Evolutionary conservation across 805 yeast species (phyloP).

Genomic region (Starmera amethionina): DNA sequence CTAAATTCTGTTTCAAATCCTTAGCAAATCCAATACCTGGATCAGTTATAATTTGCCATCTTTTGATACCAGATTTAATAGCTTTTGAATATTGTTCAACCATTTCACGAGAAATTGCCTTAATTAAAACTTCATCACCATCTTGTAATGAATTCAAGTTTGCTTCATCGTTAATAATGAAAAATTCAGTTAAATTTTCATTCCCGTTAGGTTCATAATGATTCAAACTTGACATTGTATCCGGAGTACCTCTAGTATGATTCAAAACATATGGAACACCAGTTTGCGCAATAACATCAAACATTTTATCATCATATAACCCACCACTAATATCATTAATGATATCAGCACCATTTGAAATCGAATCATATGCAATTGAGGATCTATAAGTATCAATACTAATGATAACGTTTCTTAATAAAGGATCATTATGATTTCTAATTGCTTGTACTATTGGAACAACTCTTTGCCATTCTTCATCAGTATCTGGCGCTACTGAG

Average conservation of each 20-base stretch:
- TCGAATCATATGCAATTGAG: constrained; percentile 57
- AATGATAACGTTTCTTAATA: constrained; percentile 36
- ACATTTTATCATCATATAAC: constrained; percentile 53
- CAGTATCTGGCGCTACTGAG: constrained; percentile 45
- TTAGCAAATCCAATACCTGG: constrained; percentile 99
- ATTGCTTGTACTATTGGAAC: constrained; percentile 59
- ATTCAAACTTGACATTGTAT: constrained; percentile 56
- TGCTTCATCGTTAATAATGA: constrained; percentile 8
- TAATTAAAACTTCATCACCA: constrained; percentile 29
- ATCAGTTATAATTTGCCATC: constrained; percentile 89
- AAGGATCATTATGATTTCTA: constrained; percentile 30
- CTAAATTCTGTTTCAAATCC: constrained; percentile 56
- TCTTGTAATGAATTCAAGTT: constrained; percentile 14
- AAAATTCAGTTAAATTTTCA: constrained; percentile 27
- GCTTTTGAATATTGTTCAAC: constrained; percentile 47
- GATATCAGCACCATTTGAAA: constrained; percentile 77
- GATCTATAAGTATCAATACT: constrained; percentile 88
- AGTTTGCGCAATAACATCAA: constrained; percentile 54
- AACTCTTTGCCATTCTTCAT: constrained; percentile 65
- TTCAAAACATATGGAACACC: constrained; percentile 74
- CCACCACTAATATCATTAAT: constrained; percentile 90
- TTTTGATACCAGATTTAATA: constrained; percentile 48
- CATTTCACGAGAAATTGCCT: constrained; percentile 59
- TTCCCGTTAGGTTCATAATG: constrained; percentile 36
- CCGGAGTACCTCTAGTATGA: constrained; percentile 79